Evolutionary conservation across 108 stramenopile species (phyloP).

Genomic region (Stephanodiscus minutulus): DNA sequence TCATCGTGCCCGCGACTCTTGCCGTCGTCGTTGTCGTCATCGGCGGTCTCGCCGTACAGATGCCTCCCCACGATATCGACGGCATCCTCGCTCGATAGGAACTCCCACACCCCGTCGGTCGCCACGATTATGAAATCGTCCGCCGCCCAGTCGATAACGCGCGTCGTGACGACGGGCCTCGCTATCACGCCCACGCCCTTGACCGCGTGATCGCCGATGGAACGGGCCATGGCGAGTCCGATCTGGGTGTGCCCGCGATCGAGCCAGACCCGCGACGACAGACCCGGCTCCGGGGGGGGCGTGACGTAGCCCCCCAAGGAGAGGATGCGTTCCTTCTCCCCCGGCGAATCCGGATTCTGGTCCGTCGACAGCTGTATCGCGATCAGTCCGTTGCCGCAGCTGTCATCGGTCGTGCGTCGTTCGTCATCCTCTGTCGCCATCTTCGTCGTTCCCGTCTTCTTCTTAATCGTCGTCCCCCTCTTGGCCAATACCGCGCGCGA

Average conservation of each 20-base stretch:
- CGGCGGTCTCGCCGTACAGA: constrained; percentile 40
- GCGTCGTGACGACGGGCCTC: constrained; percentile 83
- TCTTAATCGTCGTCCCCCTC: too few species aligned
- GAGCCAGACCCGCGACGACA: constrained; percentile 91
- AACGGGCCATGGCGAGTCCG: constrained; percentile 93
- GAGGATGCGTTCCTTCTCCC: constrained; percentile 82
- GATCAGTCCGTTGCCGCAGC: constrained; percentile 11
- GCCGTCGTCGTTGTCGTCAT: constrained; percentile 1
- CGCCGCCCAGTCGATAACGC: constrained; percentile 52
- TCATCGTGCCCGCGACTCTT: neutral
- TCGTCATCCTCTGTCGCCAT: constrained; percentile 2
- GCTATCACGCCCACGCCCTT: constrained; percentile 91
- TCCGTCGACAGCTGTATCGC: constrained; percentile 79
- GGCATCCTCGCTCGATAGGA: constrained; percentile 79
- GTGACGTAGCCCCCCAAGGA: constrained; percentile 88
- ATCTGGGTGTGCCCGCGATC: constrained; percentile 90
- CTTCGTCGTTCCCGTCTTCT: neutral
- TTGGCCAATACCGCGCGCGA: constrained; percentile 88
- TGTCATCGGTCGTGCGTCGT: neutral
- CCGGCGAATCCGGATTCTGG: constrained; percentile 90
- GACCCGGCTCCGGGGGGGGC: constrained; percentile 90
- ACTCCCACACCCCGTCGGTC: constrained; percentile 97
- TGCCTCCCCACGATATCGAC: constrained; percentile 68
- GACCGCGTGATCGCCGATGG: constrained; percentile 95
- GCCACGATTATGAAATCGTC: constrained; percentile 92